A percentile compares a stretch with the other conserved stretches of the same genome.
Evolutionary conservation across 176 grass and related monocot species (phyloP).

Genomic region (Musa beccarii): DNA sequence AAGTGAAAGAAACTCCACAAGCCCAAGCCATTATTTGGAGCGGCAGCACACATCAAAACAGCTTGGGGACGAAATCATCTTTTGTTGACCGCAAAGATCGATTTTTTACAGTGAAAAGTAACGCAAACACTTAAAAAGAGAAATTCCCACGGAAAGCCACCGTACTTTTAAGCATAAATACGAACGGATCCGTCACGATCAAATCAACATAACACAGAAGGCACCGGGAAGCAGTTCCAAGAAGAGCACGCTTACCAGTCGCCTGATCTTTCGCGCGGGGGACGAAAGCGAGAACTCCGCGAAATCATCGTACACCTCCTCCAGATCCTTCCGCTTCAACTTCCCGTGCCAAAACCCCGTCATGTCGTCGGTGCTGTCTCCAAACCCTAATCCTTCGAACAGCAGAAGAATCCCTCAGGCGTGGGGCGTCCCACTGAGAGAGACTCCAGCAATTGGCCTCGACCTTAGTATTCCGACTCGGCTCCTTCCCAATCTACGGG

Average conservation of each 20-base stretch:
- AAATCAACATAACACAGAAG: not conserved
- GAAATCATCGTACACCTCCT: slow-evolving; percentile 19
- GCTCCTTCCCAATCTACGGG: too few relatives aligned
- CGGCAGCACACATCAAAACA: not conserved
- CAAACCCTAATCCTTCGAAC: not conserved
- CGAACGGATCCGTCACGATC: not conserved
- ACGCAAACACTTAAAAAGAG: not conserved
- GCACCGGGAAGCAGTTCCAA: not conserved
- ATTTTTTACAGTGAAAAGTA: not conserved
- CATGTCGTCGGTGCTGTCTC: not conserved
- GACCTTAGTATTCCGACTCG: not conserved
- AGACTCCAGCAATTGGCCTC: not conserved
- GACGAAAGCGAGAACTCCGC: slow-evolving; percentile 17
- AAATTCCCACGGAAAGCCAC: not conserved
- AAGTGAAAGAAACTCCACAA: not conserved
- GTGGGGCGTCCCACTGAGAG: not conserved
- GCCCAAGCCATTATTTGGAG: not conserved
- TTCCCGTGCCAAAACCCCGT: slow-evolving; percentile 8
- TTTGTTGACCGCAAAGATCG: not conserved
- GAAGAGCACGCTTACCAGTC: slow-evolving; percentile 16
- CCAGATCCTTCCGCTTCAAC: slow-evolving; percentile 24
- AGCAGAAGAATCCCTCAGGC: not conserved
- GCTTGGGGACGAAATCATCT: not conserved
- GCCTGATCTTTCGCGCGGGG: slow-evolving; percentile 18
- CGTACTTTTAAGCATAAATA: not conserved